Evolutionary conservation across 805 yeast species (phyloP).

Genomic region (Candida ortonii): DNA sequence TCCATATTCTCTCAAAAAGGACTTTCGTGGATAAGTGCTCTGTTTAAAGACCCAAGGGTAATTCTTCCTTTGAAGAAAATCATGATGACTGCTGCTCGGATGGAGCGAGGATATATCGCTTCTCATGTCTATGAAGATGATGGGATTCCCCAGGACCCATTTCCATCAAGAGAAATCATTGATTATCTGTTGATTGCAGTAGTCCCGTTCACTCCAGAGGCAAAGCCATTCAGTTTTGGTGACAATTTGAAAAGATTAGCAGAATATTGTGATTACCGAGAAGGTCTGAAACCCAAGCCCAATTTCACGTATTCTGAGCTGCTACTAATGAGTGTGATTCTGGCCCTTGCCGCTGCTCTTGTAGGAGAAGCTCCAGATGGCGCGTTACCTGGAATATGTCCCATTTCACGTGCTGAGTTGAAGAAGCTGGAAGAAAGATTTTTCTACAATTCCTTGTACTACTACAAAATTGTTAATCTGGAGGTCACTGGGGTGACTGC

Average conservation of each 20-base stretch:
- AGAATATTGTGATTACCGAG: constrained; percentile 25
- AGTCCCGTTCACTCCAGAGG: constrained; percentile 1
- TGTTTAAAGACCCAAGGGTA: constrained; percentile 15
- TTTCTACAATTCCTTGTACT: constrained; percentile 44
- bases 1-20: constrained; percentile 43
- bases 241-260: constrained; percentile 11
- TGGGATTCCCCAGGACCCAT: constrained; percentile 22
- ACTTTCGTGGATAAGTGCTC: constrained; percentile 36
- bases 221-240: background rate
- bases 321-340: constrained; percentile 30
- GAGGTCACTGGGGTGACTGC: constrained; percentile 51
- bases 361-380: constrained; percentile 7
- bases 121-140: constrained; percentile 37
- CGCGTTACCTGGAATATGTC: constrained; percentile 3
- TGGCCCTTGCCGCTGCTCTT: constrained; percentile 21
- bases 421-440: constrained; percentile 30
- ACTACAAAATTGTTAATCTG: constrained; percentile 49
- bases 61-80: constrained; percentile 27
- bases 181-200: constrained; percentile 13
- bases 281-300: constrained; percentile 23
- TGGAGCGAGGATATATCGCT: constrained; percentile 21
- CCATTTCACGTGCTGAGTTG: constrained; percentile 20
- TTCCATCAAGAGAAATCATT: constrained; percentile 32
- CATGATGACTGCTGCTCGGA: constrained; percentile 16
- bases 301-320: constrained; percentile 31